Evolutionary conservation across 345 rosid species (phyloP).

Genomic region (Eucalyptus urophylla): DNA sequence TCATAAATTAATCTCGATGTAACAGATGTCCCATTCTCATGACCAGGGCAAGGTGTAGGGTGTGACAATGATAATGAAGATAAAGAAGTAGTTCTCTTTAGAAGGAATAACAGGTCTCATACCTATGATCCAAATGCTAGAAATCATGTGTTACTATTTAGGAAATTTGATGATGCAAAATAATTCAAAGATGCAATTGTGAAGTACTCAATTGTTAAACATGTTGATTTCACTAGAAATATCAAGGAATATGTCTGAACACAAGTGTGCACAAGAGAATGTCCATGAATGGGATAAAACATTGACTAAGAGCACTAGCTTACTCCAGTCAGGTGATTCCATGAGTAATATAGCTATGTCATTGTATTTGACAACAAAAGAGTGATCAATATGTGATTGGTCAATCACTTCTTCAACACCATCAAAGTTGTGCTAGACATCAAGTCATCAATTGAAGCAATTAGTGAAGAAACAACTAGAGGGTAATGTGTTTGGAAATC

Average conservation of each 20-base stretch:
- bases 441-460: not conserved
- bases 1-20: too few relatives aligned
- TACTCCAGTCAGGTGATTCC: too few relatives aligned
- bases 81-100: not conserved
- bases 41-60: rapidly evolving
- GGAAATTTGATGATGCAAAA: too few relatives aligned
- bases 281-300: not conserved
- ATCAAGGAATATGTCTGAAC: not conserved
- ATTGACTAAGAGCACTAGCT: not conserved
- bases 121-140: not conserved
- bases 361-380: not conserved
- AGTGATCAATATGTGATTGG: not conserved
- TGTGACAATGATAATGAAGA: too few relatives aligned
- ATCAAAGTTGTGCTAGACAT: not conserved
- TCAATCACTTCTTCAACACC: not conserved
- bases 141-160: not conserved
- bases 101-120: not conserved
- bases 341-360: not conserved
- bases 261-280: not conserved
- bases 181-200: not conserved
- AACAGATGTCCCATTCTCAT: too few relatives aligned
- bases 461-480: not conserved
- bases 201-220: not conserved
- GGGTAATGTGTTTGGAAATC: not conserved
- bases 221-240: not conserved